Evolutionary conservation across 495 filamentous ascomycete species (phyloP), one percentile per base, ranked within the genome.

Genomic region (Trichoderma orchidacearum): DNA sequence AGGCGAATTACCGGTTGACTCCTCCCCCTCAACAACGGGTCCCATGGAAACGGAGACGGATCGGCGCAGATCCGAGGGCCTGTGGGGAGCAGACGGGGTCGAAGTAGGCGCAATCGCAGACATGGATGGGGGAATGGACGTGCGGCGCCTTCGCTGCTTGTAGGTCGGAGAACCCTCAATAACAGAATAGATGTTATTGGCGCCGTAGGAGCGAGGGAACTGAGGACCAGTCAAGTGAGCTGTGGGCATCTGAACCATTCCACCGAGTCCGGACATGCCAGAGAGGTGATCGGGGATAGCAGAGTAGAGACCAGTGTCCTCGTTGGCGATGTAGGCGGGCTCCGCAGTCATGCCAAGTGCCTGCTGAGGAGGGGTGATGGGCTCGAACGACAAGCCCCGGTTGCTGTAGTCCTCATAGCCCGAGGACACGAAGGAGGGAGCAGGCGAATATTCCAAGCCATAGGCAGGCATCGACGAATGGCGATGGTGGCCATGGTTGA

Each of bases 121-220:
- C 53, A 86, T 76, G 34, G 81, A 81, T 12, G 90, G 87, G 17
- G 89, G 85, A 54, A 96, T 86, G 25, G 93, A 96, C 21, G 93
- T 95, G 30, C 94, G 86, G 59, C 93, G 82, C 64, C 93, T 81
- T 58, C 93, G 82, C 74, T 96, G 94, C 78, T 98, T 98, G 75
- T 98, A 98, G 11, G 92, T 96, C 25, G 93, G 93, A 5, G 93
- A 98, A 21, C 93, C 93, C 73, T 98, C 93, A 62, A 98, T 90
- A 45, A 96, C 88, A 13, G 91, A 92, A 76, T 95, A 98, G 56
- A 90, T 84, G 63, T 87, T 93, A 63, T 84, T 87, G 27, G 78
- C 68, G 15, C 81, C 80, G 62, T 85, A 95, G 35, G 80, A 76
- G 34, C 90, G 82, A 17, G 85, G 78, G 68, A 85, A 96, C 59